Evolutionary conservation across 495 filamentous ascomycete genomes (phyloP).

Genomic region (Xylaria curta): DNA sequence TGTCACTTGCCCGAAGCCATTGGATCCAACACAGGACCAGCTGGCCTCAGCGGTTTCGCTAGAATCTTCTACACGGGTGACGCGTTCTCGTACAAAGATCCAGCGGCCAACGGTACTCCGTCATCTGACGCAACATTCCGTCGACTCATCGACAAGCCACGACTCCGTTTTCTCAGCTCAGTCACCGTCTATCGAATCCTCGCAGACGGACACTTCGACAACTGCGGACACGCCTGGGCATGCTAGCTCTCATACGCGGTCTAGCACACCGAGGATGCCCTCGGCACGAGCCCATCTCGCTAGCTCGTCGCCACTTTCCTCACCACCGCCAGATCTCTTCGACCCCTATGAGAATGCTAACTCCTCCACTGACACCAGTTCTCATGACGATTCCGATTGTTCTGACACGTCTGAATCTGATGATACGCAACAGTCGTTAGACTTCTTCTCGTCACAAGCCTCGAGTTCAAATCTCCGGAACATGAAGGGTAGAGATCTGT

Average conservation of each 20-base stretch:
- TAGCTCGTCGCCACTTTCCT: conserved; percentile 54
- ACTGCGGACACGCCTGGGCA: neutral
- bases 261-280: conserved; percentile 33
- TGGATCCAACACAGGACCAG: neutral
- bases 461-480: conserved; percentile 54
- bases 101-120: conserved; percentile 32
- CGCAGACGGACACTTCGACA: conserved; percentile 34
- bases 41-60: neutral
- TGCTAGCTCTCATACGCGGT: conserved; percentile 5
- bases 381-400: conserved; percentile 34
- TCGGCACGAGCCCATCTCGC: conserved; percentile 25
- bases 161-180: conserved; percentile 33
- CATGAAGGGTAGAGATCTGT: conserved; percentile 70
- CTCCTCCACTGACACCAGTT: conserved; percentile 38
- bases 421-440: conserved; percentile 46
- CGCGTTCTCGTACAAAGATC: conserved; percentile 30
- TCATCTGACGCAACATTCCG: conserved; percentile 31
- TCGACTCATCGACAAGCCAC: conserved; percentile 31
- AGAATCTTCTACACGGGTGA: conserved; percentile 26
- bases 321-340: conserved; percentile 50
- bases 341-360: conserved; percentile 50
- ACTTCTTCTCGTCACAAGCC: conserved; percentile 50
- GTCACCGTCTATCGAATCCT: conserved; percentile 30
- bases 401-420: conserved; percentile 48
- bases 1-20: neutral